A percentile compares a stretch with the other conserved stretches of the same genome.
These are phyloP conservation scores for Cylindrodendrum hubeiense DNA, from an alignment of 2,329 filamentous ascomycete genomes.

Conservation along the genomic window DNA sequence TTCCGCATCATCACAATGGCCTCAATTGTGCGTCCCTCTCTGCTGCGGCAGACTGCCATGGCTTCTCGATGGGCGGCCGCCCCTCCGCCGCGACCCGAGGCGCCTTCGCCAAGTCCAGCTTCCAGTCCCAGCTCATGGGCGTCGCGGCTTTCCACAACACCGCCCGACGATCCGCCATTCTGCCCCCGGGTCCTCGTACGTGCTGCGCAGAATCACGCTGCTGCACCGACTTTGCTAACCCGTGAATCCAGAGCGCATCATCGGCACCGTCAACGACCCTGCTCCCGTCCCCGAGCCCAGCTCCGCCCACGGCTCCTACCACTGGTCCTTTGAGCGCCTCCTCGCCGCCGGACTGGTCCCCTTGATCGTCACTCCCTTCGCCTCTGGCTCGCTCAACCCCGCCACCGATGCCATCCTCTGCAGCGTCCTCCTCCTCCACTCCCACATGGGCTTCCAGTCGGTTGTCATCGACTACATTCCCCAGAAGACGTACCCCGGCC, in stretches of 20 bases:
- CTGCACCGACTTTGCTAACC: conserved; percentile 56
- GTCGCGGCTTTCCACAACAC: conserved; percentile 90
- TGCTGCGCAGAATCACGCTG: conserved; percentile 34
- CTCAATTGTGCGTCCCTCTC: conserved; percentile 66
- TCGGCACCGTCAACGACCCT: conserved; percentile 90
- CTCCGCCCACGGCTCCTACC: conserved; percentile 92
- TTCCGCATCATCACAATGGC: conserved; percentile 59
- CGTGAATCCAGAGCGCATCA: conserved; percentile 71
- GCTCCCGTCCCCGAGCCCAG: conserved; percentile 78
- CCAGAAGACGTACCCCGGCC: conserved; percentile 73
- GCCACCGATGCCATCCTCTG: conserved; percentile 88
- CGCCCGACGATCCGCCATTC: conserved; percentile 79
- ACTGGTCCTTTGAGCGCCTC: conserved; percentile 96
- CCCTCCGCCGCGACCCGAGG: conserved; percentile 50
- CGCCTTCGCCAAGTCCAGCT: conserved; percentile 49
- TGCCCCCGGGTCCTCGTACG: conserved; percentile 89
- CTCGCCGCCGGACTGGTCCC: conserved; percentile 87
- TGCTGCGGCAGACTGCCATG: conserved; percentile 66
- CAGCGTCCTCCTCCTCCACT: conserved; percentile 87
- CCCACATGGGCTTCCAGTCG: conserved; percentile 94
- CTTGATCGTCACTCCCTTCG: conserved; percentile 90
- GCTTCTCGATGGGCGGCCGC: conserved; percentile 53
- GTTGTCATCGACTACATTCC: conserved; percentile 94
- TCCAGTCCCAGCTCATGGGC: conserved; percentile 55
- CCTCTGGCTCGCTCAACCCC: conserved; percentile 91